Percentiles rank a stretch among this genome's conserved stretches.
Conservation (phyloP, 1,284 basidiomycete genomes). For the Trichosporon faecale region DNA sequence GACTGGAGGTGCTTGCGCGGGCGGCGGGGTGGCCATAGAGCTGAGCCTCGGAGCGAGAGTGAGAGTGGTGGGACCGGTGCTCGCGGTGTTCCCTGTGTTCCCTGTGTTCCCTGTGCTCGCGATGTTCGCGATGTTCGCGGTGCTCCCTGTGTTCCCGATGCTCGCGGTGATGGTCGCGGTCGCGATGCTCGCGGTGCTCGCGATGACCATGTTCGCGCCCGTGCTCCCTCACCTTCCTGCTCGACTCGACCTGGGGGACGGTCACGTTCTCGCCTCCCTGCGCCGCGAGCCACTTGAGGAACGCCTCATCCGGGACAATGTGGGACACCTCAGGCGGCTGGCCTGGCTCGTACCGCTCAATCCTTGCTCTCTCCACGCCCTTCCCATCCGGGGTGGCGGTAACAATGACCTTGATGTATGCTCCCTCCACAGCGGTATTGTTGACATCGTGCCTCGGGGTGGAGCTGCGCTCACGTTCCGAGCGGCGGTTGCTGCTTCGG, state of each 20-base stretch:
- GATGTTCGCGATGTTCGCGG: neutral
- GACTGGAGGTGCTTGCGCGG: neutral
- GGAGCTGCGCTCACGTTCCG: neutral
- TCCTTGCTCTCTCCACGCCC: neutral
- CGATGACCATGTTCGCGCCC: neutral
- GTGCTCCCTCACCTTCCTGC: neutral
- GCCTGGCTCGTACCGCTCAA: neutral
- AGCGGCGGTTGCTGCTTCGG: neutral
- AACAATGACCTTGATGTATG: slow-evolving; percentile 9
- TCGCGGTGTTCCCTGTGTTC: too few species aligned
- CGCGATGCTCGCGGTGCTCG: neutral
- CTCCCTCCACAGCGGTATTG: neutral
- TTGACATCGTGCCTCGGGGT: neutral
- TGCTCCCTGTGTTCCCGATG: neutral
- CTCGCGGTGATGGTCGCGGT: neutral
- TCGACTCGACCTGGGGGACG: neutral
- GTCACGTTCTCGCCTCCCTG: neutral
- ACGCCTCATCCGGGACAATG: slow-evolving; percentile 5
- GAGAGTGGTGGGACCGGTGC: neutral
- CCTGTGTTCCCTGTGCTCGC: neutral
- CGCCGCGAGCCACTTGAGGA: slow-evolving; percentile 1
- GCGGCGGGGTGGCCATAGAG: neutral
- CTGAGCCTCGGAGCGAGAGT: too few species aligned
- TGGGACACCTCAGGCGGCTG: neutral
- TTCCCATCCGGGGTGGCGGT: neutral